A percentile compares a stretch with the other conserved stretches of the same genome.
Evolutionary conservation across 1,284 basidiomycete genomes (phyloP).

Genomic region (Sporisorium scitamineum): DNA sequence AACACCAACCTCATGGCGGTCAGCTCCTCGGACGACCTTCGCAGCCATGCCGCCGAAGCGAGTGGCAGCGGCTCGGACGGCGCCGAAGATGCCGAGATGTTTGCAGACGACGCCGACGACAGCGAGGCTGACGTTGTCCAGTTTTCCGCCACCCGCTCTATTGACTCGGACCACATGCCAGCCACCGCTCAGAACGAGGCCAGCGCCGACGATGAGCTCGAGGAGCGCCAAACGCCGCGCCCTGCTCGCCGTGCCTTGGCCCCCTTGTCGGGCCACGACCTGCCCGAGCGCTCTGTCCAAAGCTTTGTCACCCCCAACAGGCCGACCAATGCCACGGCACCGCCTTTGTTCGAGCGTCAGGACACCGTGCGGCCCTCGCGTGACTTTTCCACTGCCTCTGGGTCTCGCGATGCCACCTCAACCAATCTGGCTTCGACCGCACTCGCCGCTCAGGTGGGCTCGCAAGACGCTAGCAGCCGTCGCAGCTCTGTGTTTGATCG

Average conservation of each 20-base stretch:
- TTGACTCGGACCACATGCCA: conserved; percentile 28
- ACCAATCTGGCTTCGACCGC: conserved; percentile 38
- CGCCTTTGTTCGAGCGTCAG: conserved; percentile 45
- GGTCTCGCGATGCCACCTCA: conserved; percentile 28
- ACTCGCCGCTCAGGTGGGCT: conserved; percentile 41
- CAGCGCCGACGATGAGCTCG: conserved; percentile 36
- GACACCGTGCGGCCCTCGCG: conserved; percentile 49
- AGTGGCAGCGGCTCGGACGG: conserved; percentile 65
- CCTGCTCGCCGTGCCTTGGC: conserved; percentile 52
- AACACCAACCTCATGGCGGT: conserved; percentile 25
- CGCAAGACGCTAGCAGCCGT: conserved; percentile 8
- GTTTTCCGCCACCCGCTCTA: conserved; percentile 19
- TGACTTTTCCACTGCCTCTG: conserved; percentile 24
- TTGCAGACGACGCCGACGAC: conserved; percentile 57
- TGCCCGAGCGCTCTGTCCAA: conserved; percentile 7
- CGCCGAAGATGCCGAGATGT: conserved; percentile 65
- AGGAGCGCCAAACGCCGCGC: conserved; percentile 55
- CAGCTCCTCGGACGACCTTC: conserved; percentile 54
- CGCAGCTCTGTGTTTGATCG: conserved; percentile 23
- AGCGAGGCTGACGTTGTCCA: conserved; percentile 41
- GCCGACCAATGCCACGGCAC: conserved; percentile 34
- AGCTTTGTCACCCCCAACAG: conserved; percentile 42
- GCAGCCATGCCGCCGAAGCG: conserved; percentile 43
- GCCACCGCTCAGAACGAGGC: not conserved
- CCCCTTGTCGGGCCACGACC: conserved; percentile 39